Evolutionary conservation across 1,284 basidiomycete species (phyloP).

Genomic region (Tilletia caries): DNA sequence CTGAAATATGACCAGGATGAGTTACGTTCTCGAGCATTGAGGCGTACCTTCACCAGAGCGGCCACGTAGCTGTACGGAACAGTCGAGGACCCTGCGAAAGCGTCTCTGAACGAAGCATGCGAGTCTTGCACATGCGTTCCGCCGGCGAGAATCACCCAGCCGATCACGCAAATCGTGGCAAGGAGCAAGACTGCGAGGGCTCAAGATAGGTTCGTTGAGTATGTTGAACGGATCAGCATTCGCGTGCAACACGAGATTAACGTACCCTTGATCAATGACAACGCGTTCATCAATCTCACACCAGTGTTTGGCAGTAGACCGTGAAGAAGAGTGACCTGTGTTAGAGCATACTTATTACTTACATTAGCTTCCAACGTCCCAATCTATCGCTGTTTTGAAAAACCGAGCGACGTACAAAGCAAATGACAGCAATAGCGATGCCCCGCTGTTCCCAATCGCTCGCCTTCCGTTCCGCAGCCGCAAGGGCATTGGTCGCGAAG

Average conservation of each 20-base stretch:
- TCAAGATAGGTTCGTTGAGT: slow-evolving; percentile 15
- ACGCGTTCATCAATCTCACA: slow-evolving; percentile 64
- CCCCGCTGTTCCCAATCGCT: slow-evolving; percentile 61
- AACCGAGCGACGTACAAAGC: not conserved
- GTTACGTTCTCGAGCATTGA: too few relatives aligned
- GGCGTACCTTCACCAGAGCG: slow-evolving; percentile 15
- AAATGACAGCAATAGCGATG: slow-evolving; percentile 62
- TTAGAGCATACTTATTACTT: too few relatives aligned
- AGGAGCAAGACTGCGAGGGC: slow-evolving; percentile 60
- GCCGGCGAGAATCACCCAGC: slow-evolving; percentile 62
- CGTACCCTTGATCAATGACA: slow-evolving; percentile 62
- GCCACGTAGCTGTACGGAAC: slow-evolving; percentile 48
- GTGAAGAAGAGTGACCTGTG: slow-evolving; percentile 58
- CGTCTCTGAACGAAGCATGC: slow-evolving; percentile 58
- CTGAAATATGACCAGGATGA: too few relatives aligned
- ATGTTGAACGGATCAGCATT: too few relatives aligned
- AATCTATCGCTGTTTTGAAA: too few relatives aligned
- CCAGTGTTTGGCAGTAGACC: slow-evolving; percentile 63
- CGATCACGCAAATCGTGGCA: slow-evolving; percentile 59
- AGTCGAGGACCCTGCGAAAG: slow-evolving; percentile 60
- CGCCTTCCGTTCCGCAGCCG: slow-evolving; percentile 57
- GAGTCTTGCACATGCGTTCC: slow-evolving; percentile 51
- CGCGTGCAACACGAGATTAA: not conserved
- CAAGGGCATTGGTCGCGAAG: slow-evolving; percentile 56
- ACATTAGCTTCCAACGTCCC: too few relatives aligned